These are phyloP conservation scores for Salix dunnii DNA, from an alignment of 345 rosid genomes.

Conservation along the genomic window DNA sequence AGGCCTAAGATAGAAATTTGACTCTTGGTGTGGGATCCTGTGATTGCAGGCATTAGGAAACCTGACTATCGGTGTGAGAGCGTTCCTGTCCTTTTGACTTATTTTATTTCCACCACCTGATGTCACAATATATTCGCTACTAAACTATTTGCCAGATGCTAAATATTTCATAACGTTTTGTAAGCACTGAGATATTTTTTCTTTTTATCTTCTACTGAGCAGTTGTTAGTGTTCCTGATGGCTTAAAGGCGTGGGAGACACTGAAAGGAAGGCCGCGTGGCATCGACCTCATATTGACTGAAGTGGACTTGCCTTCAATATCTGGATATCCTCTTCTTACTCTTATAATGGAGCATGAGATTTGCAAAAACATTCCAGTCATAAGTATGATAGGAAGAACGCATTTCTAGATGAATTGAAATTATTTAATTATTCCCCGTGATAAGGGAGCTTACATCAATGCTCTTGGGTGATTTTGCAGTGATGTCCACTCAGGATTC, in stretches of 20 bases:
- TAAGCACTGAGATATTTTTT: constrained; percentile 6
- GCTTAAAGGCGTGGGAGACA: constrained; percentile 94
- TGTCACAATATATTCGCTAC: background rate
- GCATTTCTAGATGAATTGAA: background rate
- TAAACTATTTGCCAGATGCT: background rate
- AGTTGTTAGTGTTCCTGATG: constrained; percentile 85
- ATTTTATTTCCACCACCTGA: background rate
- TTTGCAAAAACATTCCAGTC: constrained; percentile 88
- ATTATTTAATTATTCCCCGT: constrained; percentile 1
- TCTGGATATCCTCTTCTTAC: constrained; percentile 86
- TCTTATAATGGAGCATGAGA: constrained; percentile 82
- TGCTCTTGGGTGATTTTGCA: constrained; percentile 32
- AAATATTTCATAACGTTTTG: constrained; percentile 6
- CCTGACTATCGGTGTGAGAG: too few species aligned
- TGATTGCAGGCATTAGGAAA: too few species aligned
- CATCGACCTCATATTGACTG: constrained; percentile 79
- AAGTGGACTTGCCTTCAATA: constrained; percentile 83
- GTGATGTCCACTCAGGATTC: constrained; percentile 97
- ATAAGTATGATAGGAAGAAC: constrained; percentile 55
- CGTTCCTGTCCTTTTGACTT: background rate
- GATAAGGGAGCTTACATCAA: background rate
- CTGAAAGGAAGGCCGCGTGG: constrained; percentile 57
- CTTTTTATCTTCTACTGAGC: constrained; percentile 18
- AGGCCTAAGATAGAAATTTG: too few species aligned
- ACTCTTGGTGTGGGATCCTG: too few species aligned